Base-by-base conservation (phyloP, 2,329 filamentous ascomycete species). In the Boeremia exigua region DNA sequence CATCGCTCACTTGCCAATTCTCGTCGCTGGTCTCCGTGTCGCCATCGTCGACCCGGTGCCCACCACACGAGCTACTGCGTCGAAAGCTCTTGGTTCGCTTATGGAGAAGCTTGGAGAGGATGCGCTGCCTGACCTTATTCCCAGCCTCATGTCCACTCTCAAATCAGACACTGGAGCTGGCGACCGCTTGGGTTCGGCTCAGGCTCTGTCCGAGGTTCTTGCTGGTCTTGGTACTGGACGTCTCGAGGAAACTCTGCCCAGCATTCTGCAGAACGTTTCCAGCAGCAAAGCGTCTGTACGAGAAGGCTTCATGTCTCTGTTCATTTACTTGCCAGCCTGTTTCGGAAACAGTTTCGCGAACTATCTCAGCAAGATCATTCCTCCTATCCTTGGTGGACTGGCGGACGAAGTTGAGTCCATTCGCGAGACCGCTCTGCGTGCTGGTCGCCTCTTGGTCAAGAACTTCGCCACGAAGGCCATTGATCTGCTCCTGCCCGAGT, bases 291-390 rank as follows among this genome's bases (percentile, higher is more conserved):
- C 95, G 15, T 87, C 92, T 50, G 92, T 99, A 61, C 88, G 95
- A 68, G 95, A 99, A 81, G 95, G 95, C 40, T 99, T 99, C 81
- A 99, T 99, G 95, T 97, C 95, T 7, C 84, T 99, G 36, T 99
- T 99, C 79, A 98, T 99, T 65, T 99, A 97, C 84, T 86, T 99
- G 79, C 95, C 95, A 11, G 95, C 96, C 48, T 99, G 95, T 79
- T 99, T 99, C 69, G 95, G 95, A 70, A 99, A 99, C 83, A 96
- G 93, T 76, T 99, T 99, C 71, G 90, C 95, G 66, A 92, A 92
- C 72, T 99, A 99, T 72, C 88, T 99, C 58, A 91, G 88, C 78
- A 92, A 88, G 73, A 96, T 99, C 69, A 96, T 99, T 67, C 96
- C 95, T 15, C 90, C 95, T 17, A 98, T 99, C 68, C 83, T 99